Conservation (phyloP, 805 yeast genomes). For the Spathaspora girioi region DNA sequence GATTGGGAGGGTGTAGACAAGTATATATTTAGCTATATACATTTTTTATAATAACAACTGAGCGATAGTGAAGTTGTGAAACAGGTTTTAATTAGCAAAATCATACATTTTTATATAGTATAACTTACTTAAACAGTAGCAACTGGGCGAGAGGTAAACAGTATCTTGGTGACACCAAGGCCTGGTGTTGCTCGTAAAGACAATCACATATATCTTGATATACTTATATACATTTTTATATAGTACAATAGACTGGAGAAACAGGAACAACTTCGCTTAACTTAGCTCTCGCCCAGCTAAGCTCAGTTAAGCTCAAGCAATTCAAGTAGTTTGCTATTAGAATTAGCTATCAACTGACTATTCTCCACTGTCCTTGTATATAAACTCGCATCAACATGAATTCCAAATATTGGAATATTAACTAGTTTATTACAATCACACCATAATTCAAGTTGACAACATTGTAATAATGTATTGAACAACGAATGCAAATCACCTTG, state of each 20-base stretch:
- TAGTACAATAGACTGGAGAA: no score
- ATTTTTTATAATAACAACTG: neutral
- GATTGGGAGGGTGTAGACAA: neutral
- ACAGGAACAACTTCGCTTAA: no score
- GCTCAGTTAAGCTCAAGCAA: conserved; percentile 1
- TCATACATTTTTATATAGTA: no score
- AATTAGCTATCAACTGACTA: conserved; percentile 6
- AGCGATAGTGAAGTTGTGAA: no score
- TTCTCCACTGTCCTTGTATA: conserved; percentile 13
- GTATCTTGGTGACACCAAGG: no score
- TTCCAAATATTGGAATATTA: conserved; percentile 13
- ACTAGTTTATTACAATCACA: conserved; percentile 14
- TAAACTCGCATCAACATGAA: conserved; percentile 15
- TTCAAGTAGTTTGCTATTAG: conserved; percentile 3
- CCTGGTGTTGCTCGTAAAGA: no score
- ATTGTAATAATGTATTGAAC: conserved; percentile 9
- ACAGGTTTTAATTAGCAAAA: no score
- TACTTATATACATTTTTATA: no score
- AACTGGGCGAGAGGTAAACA: no score
- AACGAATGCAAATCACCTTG: conserved; percentile 19
- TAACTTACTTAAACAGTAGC: no score
- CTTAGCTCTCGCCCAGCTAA: no score
- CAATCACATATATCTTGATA: no score
- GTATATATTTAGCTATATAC: neutral
- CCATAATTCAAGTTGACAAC: conserved; percentile 1